Percentiles rank a stretch among this genome's conserved stretches.
phyloP scores from a whole-genome alignment of 2,329 filamentous ascomycete genomes.

The Rasamsonia emersonii region DNA sequence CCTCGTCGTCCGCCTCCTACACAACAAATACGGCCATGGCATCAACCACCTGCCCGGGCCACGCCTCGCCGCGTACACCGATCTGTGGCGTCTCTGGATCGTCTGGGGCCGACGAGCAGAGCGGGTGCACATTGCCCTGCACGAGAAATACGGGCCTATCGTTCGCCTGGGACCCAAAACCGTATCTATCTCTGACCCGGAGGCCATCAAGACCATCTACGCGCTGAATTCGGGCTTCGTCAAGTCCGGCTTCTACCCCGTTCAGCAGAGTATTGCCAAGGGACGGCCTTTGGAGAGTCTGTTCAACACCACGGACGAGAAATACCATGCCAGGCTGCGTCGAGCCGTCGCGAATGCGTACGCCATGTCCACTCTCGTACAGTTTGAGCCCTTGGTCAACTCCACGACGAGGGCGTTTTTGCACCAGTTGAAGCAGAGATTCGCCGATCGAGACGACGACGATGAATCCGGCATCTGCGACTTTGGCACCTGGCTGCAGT shows the following conservation, averaged over 20 bases:
- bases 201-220: neutral
- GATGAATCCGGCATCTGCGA: too few species aligned
- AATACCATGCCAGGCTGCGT: conserved; percentile 1
- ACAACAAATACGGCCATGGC: too few species aligned
- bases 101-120: neutral
- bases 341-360: neutral
- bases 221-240: neutral
- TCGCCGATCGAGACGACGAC: neutral
- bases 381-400: neutral
- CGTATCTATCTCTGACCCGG: neutral
- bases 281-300: neutral
- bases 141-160: conserved; percentile 1
- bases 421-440: too few species aligned
- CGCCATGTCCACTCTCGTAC: neutral
- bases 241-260: neutral
- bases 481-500: neutral
- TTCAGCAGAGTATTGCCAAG: neutral
- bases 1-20: too few species aligned
- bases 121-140: neutral
- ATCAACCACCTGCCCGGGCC: conserved; percentile 1
- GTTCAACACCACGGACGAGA: conserved; percentile 2
- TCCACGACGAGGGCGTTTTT: neutral
- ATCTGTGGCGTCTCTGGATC: conserved; percentile 1
- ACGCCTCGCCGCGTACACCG: neutral
- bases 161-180: conserved; percentile 2